Evolutionary conservation across 2,329 filamentous ascomycete genomes (phyloP), one percentile per base, ranked within the genome.

Genomic region (Alternaria longipes): DNA sequence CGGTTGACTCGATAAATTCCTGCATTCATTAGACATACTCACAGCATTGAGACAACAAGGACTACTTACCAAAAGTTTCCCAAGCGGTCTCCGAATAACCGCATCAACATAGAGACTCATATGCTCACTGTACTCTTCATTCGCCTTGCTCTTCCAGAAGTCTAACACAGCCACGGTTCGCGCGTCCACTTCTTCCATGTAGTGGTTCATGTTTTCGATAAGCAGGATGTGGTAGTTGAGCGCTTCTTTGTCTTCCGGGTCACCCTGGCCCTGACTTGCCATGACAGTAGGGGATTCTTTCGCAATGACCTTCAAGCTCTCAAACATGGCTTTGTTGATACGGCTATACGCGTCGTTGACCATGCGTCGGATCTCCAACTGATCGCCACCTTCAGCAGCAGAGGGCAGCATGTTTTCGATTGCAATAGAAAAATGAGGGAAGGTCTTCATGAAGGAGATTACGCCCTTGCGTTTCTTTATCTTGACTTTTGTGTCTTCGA

Each of bases 151-250:
- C 73, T 89, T 91, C 92, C 94, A 97, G 68, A 92, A 89, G 62
- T 92, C 89, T 5, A 98, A 85, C 1, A 97, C 88, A 8, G 91
- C 86, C 64, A 95, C 88, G 38, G 87, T 85, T 18, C 88, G 86
- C 16, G 90, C 82, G 68, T 97, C 92, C 8, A 97, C 91, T 78
- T 97, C 94, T 76, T 98, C 94, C 11, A 95, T 84, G 80, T 97
- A 98, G 79, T 97, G 93, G 75, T 97, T 96, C 93, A 97, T 97
- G 79, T 99, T 99, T 79, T 99, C 94, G 69, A 99, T 98, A 55
- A 98, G 85, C 34, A 98, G 85, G 72, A 99, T 97, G 79, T 98
- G 94, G 81, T 97, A 97, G 81, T 98, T 98, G 62, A 99, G 86
- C 5, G 93, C 92, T 78, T 97, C 94, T 81, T 99, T 98, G 76